Base-by-base conservation (phyloP, 2,329 filamentous ascomycete genomes). In the Zopfia rhizophila region DNA sequence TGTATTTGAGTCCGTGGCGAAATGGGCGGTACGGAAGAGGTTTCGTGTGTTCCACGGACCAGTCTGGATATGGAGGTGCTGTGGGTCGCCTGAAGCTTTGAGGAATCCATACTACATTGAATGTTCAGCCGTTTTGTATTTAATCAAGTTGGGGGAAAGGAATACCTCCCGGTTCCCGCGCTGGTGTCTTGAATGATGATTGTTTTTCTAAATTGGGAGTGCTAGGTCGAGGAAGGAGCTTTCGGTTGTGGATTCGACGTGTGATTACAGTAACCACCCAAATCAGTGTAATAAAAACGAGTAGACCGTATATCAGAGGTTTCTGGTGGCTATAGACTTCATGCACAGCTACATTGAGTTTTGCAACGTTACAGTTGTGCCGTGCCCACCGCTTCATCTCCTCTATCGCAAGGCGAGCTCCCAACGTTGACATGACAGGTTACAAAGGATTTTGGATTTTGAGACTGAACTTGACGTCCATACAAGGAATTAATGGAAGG, bases 11-110 rank as follows among this genome's bases (percentile, higher is more conserved):
- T 0, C 89, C 89, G 66, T 90, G 83, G 58, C 87, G 83, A 69
- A 93, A 93, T 0, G 89, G 88, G 5, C 89, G 82, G 71, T 93
- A 93, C 0, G 88, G 87, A 0, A 91, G 80, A 0, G 89, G 89
- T 48, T 87, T 86, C 1, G 87, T 89, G n/a, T 75, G 72, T 17
- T 81, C 76, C 24, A 91, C 67, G 30, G 85, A 84, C 87, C 89
- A 92, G 65, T 83, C 70, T 0, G 83, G 82, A 58, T 89, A 90
- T 0, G 88, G 83, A 0, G 72, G 40, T 4, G 86, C 83, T 1
- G 73, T 65, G 1, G 87, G 86, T 2, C 84, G 75, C 48, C 78
- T 77, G 75, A 87, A 91, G 39, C 73, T 56, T 10, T 76, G 78
- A 0, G 83, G 80, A 4, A 59, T 69, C 85, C 85, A 89, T 72